Percentiles rank a stretch among this genome's conserved stretches.
These are phyloP conservation scores for Lupinus albus DNA, from an alignment of 306 rosid genomes.

Conservation along the genomic window DNA sequence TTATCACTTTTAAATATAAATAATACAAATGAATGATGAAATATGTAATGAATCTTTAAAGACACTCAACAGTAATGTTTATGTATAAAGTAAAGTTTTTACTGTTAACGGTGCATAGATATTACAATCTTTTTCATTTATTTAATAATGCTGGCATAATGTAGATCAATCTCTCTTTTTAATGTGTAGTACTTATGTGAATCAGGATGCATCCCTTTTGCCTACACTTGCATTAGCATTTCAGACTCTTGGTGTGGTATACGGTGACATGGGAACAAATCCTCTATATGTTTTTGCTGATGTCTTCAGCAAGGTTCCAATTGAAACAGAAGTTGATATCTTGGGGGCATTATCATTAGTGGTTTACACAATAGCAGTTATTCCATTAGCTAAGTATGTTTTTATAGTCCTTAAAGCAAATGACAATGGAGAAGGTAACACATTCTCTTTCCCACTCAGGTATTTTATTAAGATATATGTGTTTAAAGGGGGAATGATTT, in stretches of 20 bases:
- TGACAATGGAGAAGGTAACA: conserved; percentile 91
- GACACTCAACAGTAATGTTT: not conserved
- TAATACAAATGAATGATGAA: too few species aligned
- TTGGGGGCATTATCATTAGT: conserved; percentile 94
- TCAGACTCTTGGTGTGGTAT: conserved; percentile 96
- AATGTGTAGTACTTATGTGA: conserved; percentile 39
- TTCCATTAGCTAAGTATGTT: conserved; percentile 89
- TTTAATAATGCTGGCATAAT: conserved; percentile 1
- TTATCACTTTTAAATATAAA: too few species aligned
- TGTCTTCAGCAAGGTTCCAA: conserved; percentile 82
- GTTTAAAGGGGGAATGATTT: too few species aligned
- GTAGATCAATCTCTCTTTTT: conserved; percentile 28
- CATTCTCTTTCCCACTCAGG: conserved; percentile 24
- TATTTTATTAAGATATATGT: too few species aligned
- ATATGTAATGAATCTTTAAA: too few species aligned
- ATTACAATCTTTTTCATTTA: too few species aligned
- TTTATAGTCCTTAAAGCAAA: conserved; percentile 96
- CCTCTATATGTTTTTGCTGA: conserved; percentile 91
- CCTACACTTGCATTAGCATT: conserved; percentile 71
- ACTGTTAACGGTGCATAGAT: too few species aligned
- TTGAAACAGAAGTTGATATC: conserved; percentile 72
- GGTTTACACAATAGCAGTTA: conserved; percentile 85
- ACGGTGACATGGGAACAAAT: conserved; percentile 97
- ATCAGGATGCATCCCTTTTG: conserved; percentile 74
- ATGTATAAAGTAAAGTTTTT: too few species aligned